phyloP scores from a whole-genome alignment of 805 yeast genomes.

The Saturnispora hagleri region DNA sequence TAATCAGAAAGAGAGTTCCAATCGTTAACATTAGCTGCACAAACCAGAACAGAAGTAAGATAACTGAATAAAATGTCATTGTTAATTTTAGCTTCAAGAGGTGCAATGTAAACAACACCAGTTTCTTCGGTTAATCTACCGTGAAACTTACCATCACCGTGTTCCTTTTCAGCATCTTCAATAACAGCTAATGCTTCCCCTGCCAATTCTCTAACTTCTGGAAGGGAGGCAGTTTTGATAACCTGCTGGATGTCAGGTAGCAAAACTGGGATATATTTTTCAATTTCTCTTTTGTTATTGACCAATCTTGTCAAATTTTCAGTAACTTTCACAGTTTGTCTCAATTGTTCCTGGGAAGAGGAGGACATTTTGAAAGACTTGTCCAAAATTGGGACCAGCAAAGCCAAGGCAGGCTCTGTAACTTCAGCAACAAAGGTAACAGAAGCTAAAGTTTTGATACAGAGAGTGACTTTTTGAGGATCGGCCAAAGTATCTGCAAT shows the following conservation, averaged over 20 bases:
- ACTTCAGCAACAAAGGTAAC: slow-evolving; percentile 98
- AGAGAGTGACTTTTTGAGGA: slow-evolving; percentile 79
- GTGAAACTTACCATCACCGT: slow-evolving; percentile 62
- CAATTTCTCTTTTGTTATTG: slow-evolving; percentile 87
- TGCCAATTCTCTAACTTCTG: slow-evolving; percentile 94
- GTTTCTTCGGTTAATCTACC: slow-evolving; percentile 58
- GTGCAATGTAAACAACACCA: slow-evolving; percentile 37
- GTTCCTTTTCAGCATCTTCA: slow-evolving; percentile 66
- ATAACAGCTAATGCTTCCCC: slow-evolving; percentile 75
- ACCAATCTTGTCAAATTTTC: slow-evolving; percentile 94
- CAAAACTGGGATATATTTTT: slow-evolving; percentile 73
- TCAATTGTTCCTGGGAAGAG: slow-evolving; percentile 88
- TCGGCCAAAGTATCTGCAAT: slow-evolving; percentile 86
- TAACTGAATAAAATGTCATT: slow-evolving; percentile 38
- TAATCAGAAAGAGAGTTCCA: slow-evolving; percentile 57
- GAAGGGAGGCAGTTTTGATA: slow-evolving; percentile 81
- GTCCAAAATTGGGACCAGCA: slow-evolving; percentile 85
- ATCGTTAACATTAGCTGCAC: slow-evolving; percentile 65
- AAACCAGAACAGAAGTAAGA: slow-evolving; percentile 42
- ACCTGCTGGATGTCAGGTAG: slow-evolving; percentile 91
- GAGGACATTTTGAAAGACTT: slow-evolving; percentile 82
- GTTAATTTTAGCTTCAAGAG: slow-evolving; percentile 21
- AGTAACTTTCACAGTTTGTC: slow-evolving; percentile 93
- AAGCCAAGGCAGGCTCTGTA: slow-evolving; percentile 87
- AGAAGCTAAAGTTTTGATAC: slow-evolving; percentile 81